Evolutionary conservation across 129 eudicot species (phyloP).

Genomic region (Flaveria sonorensis): DNA sequence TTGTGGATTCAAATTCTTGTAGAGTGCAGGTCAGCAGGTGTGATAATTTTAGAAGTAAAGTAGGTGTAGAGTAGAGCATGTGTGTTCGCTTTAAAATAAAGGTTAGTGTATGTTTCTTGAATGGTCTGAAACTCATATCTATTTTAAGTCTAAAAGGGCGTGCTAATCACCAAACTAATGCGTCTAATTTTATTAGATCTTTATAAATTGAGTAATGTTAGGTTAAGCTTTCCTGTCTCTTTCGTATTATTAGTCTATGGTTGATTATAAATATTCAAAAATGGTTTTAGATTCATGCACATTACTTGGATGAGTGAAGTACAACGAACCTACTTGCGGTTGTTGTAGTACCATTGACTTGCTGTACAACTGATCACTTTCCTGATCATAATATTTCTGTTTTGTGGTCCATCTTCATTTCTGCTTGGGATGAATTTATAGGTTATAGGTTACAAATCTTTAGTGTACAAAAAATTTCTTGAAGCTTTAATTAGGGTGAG

Average conservation of each 20-base stretch:
- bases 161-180: not conserved
- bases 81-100: too few species aligned
- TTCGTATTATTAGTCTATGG: not conserved
- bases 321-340: not conserved
- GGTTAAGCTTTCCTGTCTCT: not conserved
- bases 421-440: not conserved
- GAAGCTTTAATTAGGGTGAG: not conserved
- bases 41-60: too few species aligned
- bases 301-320: not conserved
- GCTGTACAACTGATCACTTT: not conserved
- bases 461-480: not conserved
- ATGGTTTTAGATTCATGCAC: not conserved
- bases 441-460: not conserved
- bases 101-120: not conserved
- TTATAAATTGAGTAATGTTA: not conserved
- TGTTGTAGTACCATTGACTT: not conserved
- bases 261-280: not conserved
- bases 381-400: not conserved
- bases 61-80: too few species aligned
- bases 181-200: not conserved
- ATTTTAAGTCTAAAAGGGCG: not conserved
- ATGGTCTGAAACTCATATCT: not conserved
- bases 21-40: too few species aligned
- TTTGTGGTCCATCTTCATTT: not conserved
- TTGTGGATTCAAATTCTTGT: too few species aligned